Conservation (phyloP, 1,284 basidiomycete genomes). For the Fistulinella cinereoalba region DNA sequence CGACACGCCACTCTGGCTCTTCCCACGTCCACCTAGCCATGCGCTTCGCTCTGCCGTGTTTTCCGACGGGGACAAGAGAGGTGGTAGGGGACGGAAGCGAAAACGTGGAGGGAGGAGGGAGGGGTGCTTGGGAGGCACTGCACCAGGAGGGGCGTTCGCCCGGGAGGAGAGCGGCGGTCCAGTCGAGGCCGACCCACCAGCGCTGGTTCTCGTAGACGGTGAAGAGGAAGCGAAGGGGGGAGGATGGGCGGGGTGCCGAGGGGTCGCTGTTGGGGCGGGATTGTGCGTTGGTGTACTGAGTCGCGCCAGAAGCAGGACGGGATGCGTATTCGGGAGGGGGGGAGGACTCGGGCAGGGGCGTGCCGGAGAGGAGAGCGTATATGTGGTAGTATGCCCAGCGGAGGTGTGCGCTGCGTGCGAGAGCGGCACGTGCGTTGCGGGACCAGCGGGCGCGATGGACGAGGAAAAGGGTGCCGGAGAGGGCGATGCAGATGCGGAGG, state of each 20-base stretch:
- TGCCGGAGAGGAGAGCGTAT: constrained; percentile 52
- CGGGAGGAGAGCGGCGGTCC: constrained; percentile 90
- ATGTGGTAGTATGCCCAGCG: constrained; percentile 54
- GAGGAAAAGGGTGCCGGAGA: constrained; percentile 58
- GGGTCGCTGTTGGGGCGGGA: constrained; percentile 14
- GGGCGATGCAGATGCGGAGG: constrained; percentile 56
- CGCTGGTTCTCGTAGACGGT: constrained; percentile 93
- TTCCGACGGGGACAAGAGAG: constrained; percentile 31
- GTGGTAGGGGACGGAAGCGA: constrained; percentile 52
- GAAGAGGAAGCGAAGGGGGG: constrained; percentile 72
- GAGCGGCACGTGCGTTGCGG: constrained; percentile 45
- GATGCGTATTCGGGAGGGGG: constrained; percentile 39
- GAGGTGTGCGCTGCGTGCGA: constrained; percentile 66
- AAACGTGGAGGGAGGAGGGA: constrained; percentile 65
- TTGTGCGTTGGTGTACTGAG: constrained; percentile 31
- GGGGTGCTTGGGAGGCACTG: constrained; percentile 52
- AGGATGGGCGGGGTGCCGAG: constrained; percentile 24
- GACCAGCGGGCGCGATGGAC: constrained; percentile 68
- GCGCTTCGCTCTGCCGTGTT: constrained; percentile 53
- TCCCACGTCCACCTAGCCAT: constrained; percentile 84
- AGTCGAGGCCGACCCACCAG: constrained; percentile 91
- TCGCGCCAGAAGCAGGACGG: constrained; percentile 19
- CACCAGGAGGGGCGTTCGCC: constrained; percentile 91
- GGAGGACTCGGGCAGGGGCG: constrained; percentile 37
- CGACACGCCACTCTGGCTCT: constrained; percentile 82